Percentiles rank a stretch among this genome's conserved stretches.
These are phyloP conservation scores for Mycosphaerella arachidis DNA, from an alignment of 2,329 filamentous ascomycete species.

Conservation along the genomic window DNA sequence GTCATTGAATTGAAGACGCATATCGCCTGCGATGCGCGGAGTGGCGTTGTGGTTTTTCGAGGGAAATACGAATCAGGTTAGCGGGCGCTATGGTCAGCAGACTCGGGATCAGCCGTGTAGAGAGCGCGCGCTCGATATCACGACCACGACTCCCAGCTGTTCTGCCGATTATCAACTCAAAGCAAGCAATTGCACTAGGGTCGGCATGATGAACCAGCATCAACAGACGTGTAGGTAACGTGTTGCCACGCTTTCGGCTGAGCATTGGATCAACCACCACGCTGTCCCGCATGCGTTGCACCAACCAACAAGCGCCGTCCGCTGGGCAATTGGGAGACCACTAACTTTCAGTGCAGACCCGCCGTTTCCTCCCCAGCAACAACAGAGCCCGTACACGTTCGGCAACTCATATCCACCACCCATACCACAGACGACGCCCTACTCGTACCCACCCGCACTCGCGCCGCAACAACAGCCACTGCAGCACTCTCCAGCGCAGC, in stretches of 20 bases:
- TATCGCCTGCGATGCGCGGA: too few species aligned
- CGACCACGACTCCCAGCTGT: too few species aligned
- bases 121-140: too few species aligned
- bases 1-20: too few species aligned
- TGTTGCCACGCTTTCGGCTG: not conserved
- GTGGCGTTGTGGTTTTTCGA: not conserved
- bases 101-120: too few species aligned
- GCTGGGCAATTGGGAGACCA: too few species aligned
- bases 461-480: conserved; percentile 5
- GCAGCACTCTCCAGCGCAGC: not conserved
- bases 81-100: not conserved
- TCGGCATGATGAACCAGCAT: not conserved
- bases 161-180: not conserved
- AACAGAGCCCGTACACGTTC: not conserved
- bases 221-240: not conserved
- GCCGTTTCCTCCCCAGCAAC: not conserved
- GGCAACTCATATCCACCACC: conserved; percentile 3
- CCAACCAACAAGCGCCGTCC: too few species aligned
- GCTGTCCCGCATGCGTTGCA: too few species aligned
- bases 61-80: not conserved
- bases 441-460: not conserved
- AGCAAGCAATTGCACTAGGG: not conserved
- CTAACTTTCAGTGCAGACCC: not conserved
- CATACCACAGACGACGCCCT: not conserved
- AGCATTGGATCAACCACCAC: not conserved